These are phyloP conservation scores for Fusarium sp. DNA, from an alignment of 2,329 filamentous ascomycete genomes.

Conservation along the genomic window DNA sequence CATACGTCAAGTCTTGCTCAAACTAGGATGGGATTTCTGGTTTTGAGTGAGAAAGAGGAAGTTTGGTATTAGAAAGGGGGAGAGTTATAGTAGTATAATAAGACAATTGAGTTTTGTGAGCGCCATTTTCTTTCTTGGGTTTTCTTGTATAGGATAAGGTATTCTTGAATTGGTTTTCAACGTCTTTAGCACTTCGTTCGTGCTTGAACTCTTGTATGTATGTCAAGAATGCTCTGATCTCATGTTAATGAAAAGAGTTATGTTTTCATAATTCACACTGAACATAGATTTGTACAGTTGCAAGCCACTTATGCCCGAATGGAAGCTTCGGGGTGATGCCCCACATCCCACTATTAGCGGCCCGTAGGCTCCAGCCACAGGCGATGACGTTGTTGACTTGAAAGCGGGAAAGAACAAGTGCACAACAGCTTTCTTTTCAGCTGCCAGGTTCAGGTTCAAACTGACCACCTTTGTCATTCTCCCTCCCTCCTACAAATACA, in stretches of 20 bases:
- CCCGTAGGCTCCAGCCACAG: slow-evolving; percentile 44
- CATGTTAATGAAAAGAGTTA: slow-evolving; percentile 15
- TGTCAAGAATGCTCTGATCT: neutral
- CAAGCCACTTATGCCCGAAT: slow-evolving; percentile 32
- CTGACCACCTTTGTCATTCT: slow-evolving; percentile 47
- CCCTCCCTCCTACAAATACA: slow-evolving; percentile 34
- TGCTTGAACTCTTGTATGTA: neutral
- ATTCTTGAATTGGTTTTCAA: too few relatives aligned
- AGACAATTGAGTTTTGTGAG: neutral
- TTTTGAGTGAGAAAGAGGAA: neutral
- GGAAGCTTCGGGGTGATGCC: neutral
- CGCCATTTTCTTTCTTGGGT: neutral
- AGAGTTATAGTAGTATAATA: slow-evolving; percentile 1
- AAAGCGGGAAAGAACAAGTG: slow-evolving; percentile 36
- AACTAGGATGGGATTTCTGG: slow-evolving; percentile 13
- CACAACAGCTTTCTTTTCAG: slow-evolving; percentile 38
- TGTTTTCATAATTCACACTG: slow-evolving; percentile 5
- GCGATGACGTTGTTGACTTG: slow-evolving; percentile 52
- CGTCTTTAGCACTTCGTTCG: neutral
- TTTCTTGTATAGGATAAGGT: neutral
- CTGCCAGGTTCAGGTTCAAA: slow-evolving; percentile 38
- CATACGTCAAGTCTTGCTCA: slow-evolving; percentile 1
- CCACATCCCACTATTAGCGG: slow-evolving; percentile 24
- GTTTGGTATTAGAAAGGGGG: slow-evolving; percentile 1
- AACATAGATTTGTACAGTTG: neutral